Percentiles rank a stretch among this genome's conserved stretches.
Evolutionary conservation across 495 filamentous ascomycete genomes (phyloP).

Genomic region (Daldinia caldariorum): DNA sequence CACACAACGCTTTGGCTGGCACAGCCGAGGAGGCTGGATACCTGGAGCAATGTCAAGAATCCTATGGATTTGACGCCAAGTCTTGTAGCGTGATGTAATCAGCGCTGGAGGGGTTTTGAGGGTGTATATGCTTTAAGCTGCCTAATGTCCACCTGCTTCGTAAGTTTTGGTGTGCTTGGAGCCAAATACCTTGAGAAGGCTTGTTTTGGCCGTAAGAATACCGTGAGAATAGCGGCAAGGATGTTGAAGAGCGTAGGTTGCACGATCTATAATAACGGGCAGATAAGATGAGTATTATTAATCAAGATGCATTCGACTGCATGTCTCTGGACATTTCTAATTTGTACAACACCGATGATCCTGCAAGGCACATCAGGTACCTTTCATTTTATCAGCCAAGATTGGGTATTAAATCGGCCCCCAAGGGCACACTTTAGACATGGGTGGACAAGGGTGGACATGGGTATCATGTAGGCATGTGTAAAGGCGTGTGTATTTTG

Average conservation of each 20-base stretch:
- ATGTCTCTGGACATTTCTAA: conserved; percentile 14
- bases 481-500: background rate
- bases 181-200: conserved; percentile 5
- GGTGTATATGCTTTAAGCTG: background rate
- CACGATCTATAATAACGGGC: conserved; percentile 26
- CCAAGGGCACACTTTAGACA: conserved; percentile 13
- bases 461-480: no score
- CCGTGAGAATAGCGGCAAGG: background rate
- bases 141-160: background rate
- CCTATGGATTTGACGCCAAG: conserved; percentile 46
- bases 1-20: conserved; percentile 50
- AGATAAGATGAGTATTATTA: conserved; percentile 29
- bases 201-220: no score
- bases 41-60: conserved; percentile 58
- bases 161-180: background rate
- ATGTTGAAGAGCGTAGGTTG: conserved; percentile 13
- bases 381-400: background rate
- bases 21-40: conserved; percentile 58
- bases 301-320: conserved; percentile 28
- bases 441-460: background rate
- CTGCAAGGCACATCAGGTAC: conserved; percentile 35
- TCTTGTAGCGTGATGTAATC: conserved; percentile 57
- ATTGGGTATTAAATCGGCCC: conserved; percentile 15
- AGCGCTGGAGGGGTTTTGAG: background rate
- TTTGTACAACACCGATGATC: conserved; percentile 7